Conservation (phyloP, 495 filamentous ascomycete genomes). For the Pseudevernia furfuracea region DNA sequence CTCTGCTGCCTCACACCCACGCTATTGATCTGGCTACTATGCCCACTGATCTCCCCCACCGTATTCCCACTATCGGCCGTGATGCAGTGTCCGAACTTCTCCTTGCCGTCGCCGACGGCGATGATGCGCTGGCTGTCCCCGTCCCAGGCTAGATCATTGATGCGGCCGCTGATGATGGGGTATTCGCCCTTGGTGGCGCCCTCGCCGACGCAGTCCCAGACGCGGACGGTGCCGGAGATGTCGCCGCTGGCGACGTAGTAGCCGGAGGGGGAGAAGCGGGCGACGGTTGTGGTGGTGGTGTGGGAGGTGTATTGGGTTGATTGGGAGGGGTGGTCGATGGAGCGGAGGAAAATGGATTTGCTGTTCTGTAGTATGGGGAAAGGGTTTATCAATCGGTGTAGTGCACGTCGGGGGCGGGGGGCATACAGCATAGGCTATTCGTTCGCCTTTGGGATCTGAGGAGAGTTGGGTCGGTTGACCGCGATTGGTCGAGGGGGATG, state of each 20-base stretch:
- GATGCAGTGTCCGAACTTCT: slow-evolving; percentile 88
- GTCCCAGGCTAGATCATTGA: slow-evolving; percentile 96
- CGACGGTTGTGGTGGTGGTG: slow-evolving; percentile 79
- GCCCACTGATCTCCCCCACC: slow-evolving; percentile 87
- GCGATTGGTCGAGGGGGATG: slow-evolving; percentile 74
- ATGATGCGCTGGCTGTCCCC: slow-evolving; percentile 94
- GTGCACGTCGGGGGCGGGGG: neutral
- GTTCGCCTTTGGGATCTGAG: slow-evolving; percentile 82
- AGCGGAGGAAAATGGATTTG: slow-evolving; percentile 92
- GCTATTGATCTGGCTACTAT: slow-evolving; percentile 81
- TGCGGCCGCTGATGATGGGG: slow-evolving; percentile 84
- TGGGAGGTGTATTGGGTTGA: slow-evolving; percentile 86
- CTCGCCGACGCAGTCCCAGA: slow-evolving; percentile 70
- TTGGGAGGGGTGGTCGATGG: slow-evolving; percentile 76
- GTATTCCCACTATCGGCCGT: slow-evolving; percentile 93
- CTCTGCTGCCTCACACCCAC: slow-evolving; percentile 86
- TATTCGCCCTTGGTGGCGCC: slow-evolving; percentile 70
- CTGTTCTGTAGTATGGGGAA: slow-evolving; percentile 53
- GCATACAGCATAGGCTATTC: slow-evolving; percentile 86
- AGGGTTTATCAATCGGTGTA: slow-evolving; percentile 16
- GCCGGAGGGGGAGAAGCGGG: slow-evolving; percentile 88
- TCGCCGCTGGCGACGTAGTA: slow-evolving; percentile 96
- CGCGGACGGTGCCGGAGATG: slow-evolving; percentile 68
- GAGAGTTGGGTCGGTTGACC: slow-evolving; percentile 87
- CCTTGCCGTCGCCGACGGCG: slow-evolving; percentile 89